Evolutionary conservation across 1,139 yeast species (phyloP).

Genomic region (Candida anutae): DNA sequence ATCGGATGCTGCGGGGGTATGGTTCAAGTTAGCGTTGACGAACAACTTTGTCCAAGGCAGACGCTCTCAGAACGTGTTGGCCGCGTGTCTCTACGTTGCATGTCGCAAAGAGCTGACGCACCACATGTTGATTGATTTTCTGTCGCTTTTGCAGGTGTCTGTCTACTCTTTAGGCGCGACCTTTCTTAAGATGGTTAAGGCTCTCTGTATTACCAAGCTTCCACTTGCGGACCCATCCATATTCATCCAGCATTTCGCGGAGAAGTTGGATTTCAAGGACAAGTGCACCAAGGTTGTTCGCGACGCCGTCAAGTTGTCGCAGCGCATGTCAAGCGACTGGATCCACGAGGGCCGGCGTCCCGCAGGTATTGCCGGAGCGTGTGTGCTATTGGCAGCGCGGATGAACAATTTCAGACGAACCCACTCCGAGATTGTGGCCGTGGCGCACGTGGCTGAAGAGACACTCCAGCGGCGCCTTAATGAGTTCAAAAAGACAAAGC

Average conservation of each 20-base stretch:
- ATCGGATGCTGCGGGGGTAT: slow-evolving; percentile 77
- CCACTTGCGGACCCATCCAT: slow-evolving; percentile 93
- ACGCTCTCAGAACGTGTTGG: slow-evolving; percentile 86
- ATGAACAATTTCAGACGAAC: slow-evolving; percentile 92
- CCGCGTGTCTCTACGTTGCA: slow-evolving; percentile 90
- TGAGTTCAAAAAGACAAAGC: slow-evolving; percentile 74
- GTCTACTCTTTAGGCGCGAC: slow-evolving; percentile 96
- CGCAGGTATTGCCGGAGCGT: slow-evolving; percentile 98
- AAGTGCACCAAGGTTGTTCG: slow-evolving; percentile 65
- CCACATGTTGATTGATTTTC: slow-evolving; percentile 93
- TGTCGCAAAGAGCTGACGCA: slow-evolving; percentile 87
- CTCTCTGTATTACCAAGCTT: slow-evolving; percentile 62
- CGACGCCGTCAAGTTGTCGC: slow-evolving; percentile 84
- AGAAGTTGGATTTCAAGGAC: slow-evolving; percentile 69
- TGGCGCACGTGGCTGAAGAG: slow-evolving; percentile 91
- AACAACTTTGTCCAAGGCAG: slow-evolving; percentile 93
- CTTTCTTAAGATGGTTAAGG: slow-evolving; percentile 80
- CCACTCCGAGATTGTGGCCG: slow-evolving; percentile 89
- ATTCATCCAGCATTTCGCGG: slow-evolving; percentile 90
- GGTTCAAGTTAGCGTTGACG: slow-evolving; percentile 81
- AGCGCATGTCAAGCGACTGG: slow-evolving; percentile 92
- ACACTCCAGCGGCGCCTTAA: slow-evolving; percentile 84
- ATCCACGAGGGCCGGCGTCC: slow-evolving; percentile 95
- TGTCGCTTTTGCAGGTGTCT: slow-evolving; percentile 80
- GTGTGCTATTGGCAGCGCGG: slow-evolving; percentile 84